Base-by-base conservation (phyloP, 1,139 yeast species). In the Pichia sp. region DNA sequence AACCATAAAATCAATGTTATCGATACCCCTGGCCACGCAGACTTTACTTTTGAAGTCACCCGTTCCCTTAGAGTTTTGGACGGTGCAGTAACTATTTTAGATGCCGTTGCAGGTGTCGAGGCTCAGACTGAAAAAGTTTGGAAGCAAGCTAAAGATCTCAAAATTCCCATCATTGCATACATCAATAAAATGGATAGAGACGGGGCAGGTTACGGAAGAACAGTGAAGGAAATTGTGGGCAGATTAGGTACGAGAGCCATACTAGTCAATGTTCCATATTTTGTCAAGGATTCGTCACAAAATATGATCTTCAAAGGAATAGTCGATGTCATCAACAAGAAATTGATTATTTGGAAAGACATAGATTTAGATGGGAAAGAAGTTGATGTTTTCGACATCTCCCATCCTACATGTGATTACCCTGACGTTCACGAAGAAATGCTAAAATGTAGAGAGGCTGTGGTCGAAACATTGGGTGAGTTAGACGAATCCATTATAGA, bases 11-110 rank as follows among this genome's bases (percentile, higher is more conserved):
- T 95, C 64, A 93, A 93, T 67, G 76, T 93, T 53, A 90, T 93
- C 29, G 99, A 93, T 68, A 92, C 99, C 0, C 99, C 99, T 1
- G 99, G 99, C 0, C 99, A 93, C 70, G 98, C 97, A 0, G 99
- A 93, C 69, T 93, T 93, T 68, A 88, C 96, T 0, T 93, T 92
- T 68, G 99, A 93, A 69, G 99, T 95, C 6, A 88, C 84, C 2
- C 74, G 98, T 55, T 85, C 98, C 0, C 77, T 93, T 57, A 77
- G 97, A 59, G 97, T 93, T 1, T 74, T 93, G 16, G 99, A 93
- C 70, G 97, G 98, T 1, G 95, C 92, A 0, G 95, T 93, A 5
- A 87, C 96, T 0, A 88, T 93, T 11, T 72, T 93, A 53, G 99
- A 93, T 71, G 96, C 89, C 0, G 98, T 93, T 4, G 98, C 97